Base-by-base conservation (phyloP, 306 rosid genomes). In the Medicago truncatula region DNA sequence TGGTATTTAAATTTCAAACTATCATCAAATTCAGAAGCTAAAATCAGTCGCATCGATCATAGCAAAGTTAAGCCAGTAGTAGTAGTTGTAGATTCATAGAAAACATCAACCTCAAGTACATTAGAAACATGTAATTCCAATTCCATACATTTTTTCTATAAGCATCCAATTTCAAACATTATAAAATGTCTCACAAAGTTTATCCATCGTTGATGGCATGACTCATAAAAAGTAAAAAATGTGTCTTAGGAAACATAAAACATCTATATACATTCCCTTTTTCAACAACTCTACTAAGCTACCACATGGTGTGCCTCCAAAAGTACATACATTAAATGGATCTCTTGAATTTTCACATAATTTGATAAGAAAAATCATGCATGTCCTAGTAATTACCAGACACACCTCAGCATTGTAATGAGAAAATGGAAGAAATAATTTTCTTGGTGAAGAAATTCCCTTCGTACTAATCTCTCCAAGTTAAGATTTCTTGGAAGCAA, bases 361-460 rank as follows among this genome's bases (percentile, higher is more conserved):
- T 31, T 61, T 61, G 21, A 61, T 14, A n/a, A n/a, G n/a, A n/a
- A n/a, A n/a, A 20, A 0, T 15, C 52, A 7, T 61, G 14, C 52
- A 7, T 61, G 21, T 61, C 44, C 13, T 61, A 3, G 16, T 46
- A 74, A 15, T 20, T 84, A 91, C 90, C 89, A 89, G 40, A 92
- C 79, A 28, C 88, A 89, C 76, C 87, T 78, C 44, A 89, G 56
- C 71, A 92, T 11, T 62, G 41, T 25, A 80, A 86, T 31, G 46
- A 89, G 87, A 73, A 88, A 81, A 75, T 79, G 86, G 84, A 89
- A 92, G 75, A 92, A 74, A 47, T 75, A 74, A 78, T 89, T 87
- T 9, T 86, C 82, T 23, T 15, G 87, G 16, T 78, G 78, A 58
- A 85, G 87, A 25, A 80, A 83, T 12, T 88, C 97, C 1, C 65